These are phyloP conservation scores for Rhynchosporium secalis DNA, from an alignment of 2,329 filamentous ascomycete species.

Conservation along the genomic window DNA sequence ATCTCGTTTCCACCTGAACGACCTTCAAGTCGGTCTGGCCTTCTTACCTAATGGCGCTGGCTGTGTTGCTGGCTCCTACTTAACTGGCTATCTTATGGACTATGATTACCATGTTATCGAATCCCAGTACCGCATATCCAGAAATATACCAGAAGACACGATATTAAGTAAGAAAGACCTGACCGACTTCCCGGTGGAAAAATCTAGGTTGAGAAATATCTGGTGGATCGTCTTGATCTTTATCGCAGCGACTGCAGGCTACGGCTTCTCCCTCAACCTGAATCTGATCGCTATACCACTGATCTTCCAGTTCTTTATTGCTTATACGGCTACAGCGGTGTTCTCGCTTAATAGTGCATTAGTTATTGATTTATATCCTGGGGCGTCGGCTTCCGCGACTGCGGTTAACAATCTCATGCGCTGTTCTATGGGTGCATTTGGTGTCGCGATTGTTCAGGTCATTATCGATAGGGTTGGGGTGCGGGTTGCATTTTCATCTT, in stretches of 20 bases:
- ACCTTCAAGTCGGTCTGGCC: constrained; percentile 43
- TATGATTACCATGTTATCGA: constrained; percentile 42
- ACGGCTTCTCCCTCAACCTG: constrained; percentile 39
- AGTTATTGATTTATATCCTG: constrained; percentile 40
- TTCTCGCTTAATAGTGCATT: constrained; percentile 41
- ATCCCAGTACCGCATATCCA: constrained; percentile 39
- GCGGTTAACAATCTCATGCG: constrained; percentile 41
- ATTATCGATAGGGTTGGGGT: constrained; percentile 32
- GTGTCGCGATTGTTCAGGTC: constrained; percentile 32
- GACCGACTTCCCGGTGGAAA: constrained; percentile 46
- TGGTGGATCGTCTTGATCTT: constrained; percentile 44
- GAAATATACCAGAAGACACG: constrained; percentile 38
- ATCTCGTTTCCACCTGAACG: constrained; percentile 43
- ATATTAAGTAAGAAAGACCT: constrained; percentile 36
- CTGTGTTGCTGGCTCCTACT: constrained; percentile 44
- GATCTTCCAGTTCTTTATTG: constrained; percentile 41
- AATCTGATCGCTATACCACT: constrained; percentile 35
- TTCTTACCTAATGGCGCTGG: constrained; percentile 47
- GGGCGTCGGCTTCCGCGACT: constrained; percentile 38
- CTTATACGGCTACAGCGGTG: constrained; percentile 40
- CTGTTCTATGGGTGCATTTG: constrained; percentile 39
- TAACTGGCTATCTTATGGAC: constrained; percentile 46
- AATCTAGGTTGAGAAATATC: constrained; percentile 39
- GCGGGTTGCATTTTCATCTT: constrained; percentile 27
- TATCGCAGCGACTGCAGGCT: constrained; percentile 40